phyloP scores from a whole-genome alignment of 306 rosid genomes.

The Vigna unguiculata region DNA sequence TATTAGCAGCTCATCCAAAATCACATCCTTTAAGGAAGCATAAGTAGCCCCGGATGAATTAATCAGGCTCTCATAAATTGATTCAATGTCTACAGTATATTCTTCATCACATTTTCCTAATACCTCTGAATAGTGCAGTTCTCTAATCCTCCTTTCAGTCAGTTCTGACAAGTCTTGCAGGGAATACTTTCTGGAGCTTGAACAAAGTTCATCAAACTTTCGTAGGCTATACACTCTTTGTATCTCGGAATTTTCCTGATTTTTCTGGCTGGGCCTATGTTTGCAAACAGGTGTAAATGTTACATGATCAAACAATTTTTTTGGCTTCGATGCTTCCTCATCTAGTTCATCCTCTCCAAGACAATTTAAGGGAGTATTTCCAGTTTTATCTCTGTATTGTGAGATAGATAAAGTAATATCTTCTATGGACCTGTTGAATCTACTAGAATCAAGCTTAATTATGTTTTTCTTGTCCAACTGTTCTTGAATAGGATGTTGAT shows the following conservation, averaged over 20 bases:
- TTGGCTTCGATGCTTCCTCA: constrained; percentile 44
- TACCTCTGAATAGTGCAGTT: constrained; percentile 57
- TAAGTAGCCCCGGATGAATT: constrained; percentile 58
- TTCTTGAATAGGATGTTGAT: constrained; percentile 44
- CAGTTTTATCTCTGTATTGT: constrained; percentile 44
- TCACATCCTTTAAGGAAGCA: constrained; percentile 68
- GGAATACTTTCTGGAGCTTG: constrained; percentile 53
- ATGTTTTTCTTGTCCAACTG: constrained; percentile 39
- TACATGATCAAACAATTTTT: constrained; percentile 51
- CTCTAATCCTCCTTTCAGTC: constrained; percentile 52
- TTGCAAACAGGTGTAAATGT: constrained; percentile 46
- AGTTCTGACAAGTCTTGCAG: constrained; percentile 49
- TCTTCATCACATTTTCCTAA: constrained; percentile 65
- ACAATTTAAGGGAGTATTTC: constrained; percentile 41
- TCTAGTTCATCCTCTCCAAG: constrained; percentile 53
- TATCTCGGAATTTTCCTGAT: constrained; percentile 42
- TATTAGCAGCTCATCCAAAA: constrained; percentile 70
- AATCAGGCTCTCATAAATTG: constrained; percentile 61
- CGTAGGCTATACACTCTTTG: constrained; percentile 40
- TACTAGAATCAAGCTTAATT: constrained; percentile 46
- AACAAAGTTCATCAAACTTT: constrained; percentile 51
- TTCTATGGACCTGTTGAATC: constrained; percentile 44
- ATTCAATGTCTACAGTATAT: constrained; percentile 61
- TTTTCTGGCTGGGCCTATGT: constrained; percentile 43
- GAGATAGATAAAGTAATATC: constrained; percentile 49